A percentile compares a stretch with the other conserved stretches of the same genome.
These are phyloP conservation scores for Penicillium capsulatum DNA, from an alignment of 2,329 filamentous ascomycete species.

Conservation along the genomic window DNA sequence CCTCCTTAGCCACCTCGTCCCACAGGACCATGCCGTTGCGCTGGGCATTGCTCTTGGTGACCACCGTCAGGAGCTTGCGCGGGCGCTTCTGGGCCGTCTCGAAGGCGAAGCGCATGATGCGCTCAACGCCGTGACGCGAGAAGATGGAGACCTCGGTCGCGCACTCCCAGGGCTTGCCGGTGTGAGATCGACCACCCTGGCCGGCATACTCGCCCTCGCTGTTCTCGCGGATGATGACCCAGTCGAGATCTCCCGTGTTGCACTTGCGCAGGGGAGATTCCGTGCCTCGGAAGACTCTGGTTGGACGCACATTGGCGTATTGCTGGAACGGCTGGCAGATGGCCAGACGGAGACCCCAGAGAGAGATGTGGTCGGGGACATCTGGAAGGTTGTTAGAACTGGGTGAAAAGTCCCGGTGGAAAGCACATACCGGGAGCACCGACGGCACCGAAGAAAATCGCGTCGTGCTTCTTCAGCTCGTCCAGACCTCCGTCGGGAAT, in stretches of 20 bases:
- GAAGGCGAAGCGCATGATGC: slow-evolving; percentile 61
- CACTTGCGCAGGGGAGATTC: slow-evolving; percentile 53
- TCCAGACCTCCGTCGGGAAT: slow-evolving; percentile 59
- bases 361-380: slow-evolving; percentile 63
- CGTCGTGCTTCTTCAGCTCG: slow-evolving; percentile 56
- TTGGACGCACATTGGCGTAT: slow-evolving; percentile 65
- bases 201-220: slow-evolving; percentile 64
- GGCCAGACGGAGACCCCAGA: slow-evolving; percentile 64
- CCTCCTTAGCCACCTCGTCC: slow-evolving; percentile 58
- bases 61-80: slow-evolving; percentile 57
- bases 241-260: slow-evolving; percentile 58
- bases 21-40: slow-evolving; percentile 65
- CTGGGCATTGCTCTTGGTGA: slow-evolving; percentile 64
- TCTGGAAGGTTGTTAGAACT: slow-evolving; percentile 36
- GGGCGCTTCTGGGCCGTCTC: slow-evolving; percentile 56
- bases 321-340: slow-evolving; percentile 65
- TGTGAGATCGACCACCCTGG: slow-evolving; percentile 60
- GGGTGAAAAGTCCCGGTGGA: too few species aligned
- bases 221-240: slow-evolving; percentile 65
- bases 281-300: slow-evolving; percentile 58
- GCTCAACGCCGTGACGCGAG: slow-evolving; percentile 56
- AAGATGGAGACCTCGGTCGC: slow-evolving; percentile 63
- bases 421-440: slow-evolving; percentile 56
- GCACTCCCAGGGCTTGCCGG: slow-evolving; percentile 55
- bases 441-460: slow-evolving; percentile 65